These are phyloP conservation scores for Cryomyces antarcticus DNA, from an alignment of 495 filamentous ascomycete species.

Conservation along the genomic window DNA sequence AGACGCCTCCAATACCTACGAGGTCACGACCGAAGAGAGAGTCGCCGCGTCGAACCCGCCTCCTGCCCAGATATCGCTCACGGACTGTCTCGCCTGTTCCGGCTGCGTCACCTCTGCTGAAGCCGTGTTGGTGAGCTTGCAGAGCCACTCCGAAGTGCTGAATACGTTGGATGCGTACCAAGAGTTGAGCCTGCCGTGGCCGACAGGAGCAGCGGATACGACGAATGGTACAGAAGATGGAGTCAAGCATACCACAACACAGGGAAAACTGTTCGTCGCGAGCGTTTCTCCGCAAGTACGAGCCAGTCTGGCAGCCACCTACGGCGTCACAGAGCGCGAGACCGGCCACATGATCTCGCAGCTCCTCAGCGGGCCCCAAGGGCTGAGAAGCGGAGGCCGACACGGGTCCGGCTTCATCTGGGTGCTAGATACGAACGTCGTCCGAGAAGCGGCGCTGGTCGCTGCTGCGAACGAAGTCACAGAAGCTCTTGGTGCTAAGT, in stretches of 20 bases:
- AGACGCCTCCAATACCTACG: conserved; percentile 37
- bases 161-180: conserved; percentile 51
- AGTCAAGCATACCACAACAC: background rate
- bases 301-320: conserved; percentile 70
- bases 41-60: conserved; percentile 33
- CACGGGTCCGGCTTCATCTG: conserved; percentile 62
- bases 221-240: conserved; percentile 10
- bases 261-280: conserved; percentile 58
- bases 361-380: conserved; percentile 48
- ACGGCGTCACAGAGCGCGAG: conserved; percentile 47
- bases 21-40: conserved; percentile 84
- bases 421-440: conserved; percentile 68
- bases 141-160: conserved; percentile 82
- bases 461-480: conserved; percentile 58
- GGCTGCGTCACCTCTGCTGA: conserved; percentile 96
- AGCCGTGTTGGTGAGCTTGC: conserved; percentile 78
- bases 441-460: conserved; percentile 56
- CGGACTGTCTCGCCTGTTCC: conserved; percentile 92
- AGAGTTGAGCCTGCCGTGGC: conserved; percentile 14
- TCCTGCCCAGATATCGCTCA: conserved; percentile 79
- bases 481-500: conserved; percentile 9
- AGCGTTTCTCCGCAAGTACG: conserved; percentile 79
- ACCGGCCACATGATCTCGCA: conserved; percentile 68
- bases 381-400: conserved; percentile 44
- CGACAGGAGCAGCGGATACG: conserved; percentile 1